phyloP scores from a whole-genome alignment of 352 stramenopile genomes.

The Aphanomyces invadans region DNA sequence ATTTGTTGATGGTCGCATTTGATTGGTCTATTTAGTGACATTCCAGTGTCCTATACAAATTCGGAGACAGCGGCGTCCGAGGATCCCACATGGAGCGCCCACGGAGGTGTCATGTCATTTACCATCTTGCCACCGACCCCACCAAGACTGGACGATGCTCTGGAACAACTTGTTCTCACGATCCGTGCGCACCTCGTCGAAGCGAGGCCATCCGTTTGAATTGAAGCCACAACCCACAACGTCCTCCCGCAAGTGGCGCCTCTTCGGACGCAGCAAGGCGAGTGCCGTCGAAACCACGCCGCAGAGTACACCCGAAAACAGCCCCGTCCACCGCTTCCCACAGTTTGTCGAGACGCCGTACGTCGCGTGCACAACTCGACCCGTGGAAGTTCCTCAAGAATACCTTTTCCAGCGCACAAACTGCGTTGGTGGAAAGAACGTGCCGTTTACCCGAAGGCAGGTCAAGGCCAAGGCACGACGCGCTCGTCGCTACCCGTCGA shows the following conservation, averaged over 20 bases:
- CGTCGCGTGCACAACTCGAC: too few species aligned
- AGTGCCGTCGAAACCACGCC: not conserved
- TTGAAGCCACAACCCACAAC: not conserved
- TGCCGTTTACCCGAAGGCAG: slow-evolving; percentile 9
- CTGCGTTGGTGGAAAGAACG: slow-evolving; percentile 11
- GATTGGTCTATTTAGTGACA: not conserved
- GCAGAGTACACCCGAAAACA: not conserved
- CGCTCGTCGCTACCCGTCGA: not conserved
- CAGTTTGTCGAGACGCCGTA: not conserved
- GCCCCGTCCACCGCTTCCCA: not conserved
- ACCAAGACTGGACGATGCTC: not conserved
- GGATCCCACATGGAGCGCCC: too few species aligned
- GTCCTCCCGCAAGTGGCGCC: not conserved
- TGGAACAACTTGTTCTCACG: not conserved
- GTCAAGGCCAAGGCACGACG: not conserved
- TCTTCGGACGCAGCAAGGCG: not conserved
- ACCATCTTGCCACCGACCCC: not conserved
- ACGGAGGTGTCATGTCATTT: too few species aligned
- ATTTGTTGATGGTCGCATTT: too few species aligned
- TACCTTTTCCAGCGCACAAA: not conserved
- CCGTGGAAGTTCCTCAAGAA: not conserved
- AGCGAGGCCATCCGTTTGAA: not conserved
- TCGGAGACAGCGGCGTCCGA: too few species aligned
- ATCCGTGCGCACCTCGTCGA: not conserved
- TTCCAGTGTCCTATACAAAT: not conserved